Base-by-base conservation (phyloP, 441 rosid species). In the Arabidopsis lyrata region DNA sequence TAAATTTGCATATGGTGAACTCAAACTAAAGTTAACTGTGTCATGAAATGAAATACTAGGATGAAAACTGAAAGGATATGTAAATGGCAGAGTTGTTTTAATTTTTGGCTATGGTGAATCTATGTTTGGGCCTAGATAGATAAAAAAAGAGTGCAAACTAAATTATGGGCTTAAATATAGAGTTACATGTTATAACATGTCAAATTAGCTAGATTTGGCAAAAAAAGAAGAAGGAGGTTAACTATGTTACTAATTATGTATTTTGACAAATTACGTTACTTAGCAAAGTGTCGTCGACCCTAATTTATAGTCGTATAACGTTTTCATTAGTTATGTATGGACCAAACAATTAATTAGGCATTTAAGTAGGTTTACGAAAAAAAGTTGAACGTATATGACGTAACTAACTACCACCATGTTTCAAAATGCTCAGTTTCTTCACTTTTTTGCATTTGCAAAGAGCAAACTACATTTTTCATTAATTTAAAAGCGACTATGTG, bases 121-220 rank as follows among this genome's bases (percentile, higher is more conserved):
- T 50, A 20, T 74, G 39, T 42, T 52, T 59, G 73, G 74, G 78
- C 56, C 35, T 50, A 29, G 31, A 29, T 73, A 35, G 56, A 24
- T 13, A 15, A 35, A 47, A 35, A 47, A 65, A 16, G 6, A 24
- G 35, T 27, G 14, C 12, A 10, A 69, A 14, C 42, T 29, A 29
- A 29, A 22, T 27, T 36, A 56, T 65, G 72, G 77, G 71, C 71
- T 74, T 66, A 58, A 27, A 12, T 8, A 15, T 12, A 27, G 12
- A 73, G 13, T 36, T 65, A 38, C 54, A 29, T 48, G 53, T 39
- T 35, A 42, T n/a, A 35, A n/a, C 8, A 42, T 58, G 6, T n/a
- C 42, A 6, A 29, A 39, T 12, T 49, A 24, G 49, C 48, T 15
- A 34, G 31, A 44, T 32, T 52, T 72, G 22, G 38, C 29, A 59